Conservation (phyloP, 495 filamentous ascomycete species). For the Trichoderma parareesei region DNA sequence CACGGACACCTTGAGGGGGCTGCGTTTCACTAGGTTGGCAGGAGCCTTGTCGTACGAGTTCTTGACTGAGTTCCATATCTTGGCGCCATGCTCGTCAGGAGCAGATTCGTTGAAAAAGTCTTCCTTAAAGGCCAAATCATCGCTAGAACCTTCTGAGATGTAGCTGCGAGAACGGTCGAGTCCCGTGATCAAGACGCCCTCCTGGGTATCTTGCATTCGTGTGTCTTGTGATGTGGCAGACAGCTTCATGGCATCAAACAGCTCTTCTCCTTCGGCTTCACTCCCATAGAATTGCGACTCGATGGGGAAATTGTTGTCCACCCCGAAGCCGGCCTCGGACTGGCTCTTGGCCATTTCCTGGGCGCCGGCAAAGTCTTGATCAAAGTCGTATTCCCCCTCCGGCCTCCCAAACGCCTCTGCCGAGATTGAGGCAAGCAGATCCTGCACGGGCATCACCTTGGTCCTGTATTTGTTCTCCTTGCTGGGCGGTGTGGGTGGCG, state of each 20-base stretch:
- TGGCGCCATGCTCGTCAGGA: conserved; percentile 30
- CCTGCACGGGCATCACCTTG: conserved; percentile 71
- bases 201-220: conserved; percentile 42
- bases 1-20: conserved; percentile 69
- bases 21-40: conserved; percentile 50
- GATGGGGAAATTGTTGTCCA: conserved; percentile 27
- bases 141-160: conserved; percentile 17
- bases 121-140: conserved; percentile 60
- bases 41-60: conserved; percentile 63
- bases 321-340: conserved; percentile 27
- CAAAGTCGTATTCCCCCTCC: conserved; percentile 49
- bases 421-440: conserved; percentile 83
- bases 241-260: conserved; percentile 32
- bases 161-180: conserved; percentile 18
- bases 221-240: conserved; percentile 28
- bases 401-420: conserved; percentile 66
- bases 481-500: conserved; percentile 72
- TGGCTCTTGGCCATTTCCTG: conserved; percentile 28
- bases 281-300: conserved; percentile 34
- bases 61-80: conserved; percentile 68
- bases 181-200: conserved; percentile 50
- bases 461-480: conserved; percentile 80
- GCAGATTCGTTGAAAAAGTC: conserved; percentile 72
- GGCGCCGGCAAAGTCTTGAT: conserved; percentile 43
- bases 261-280: conserved; percentile 23